These are phyloP conservation scores for Botrytis paeoniae DNA, from an alignment of 2,329 filamentous ascomycete genomes.

Conservation along the genomic window DNA sequence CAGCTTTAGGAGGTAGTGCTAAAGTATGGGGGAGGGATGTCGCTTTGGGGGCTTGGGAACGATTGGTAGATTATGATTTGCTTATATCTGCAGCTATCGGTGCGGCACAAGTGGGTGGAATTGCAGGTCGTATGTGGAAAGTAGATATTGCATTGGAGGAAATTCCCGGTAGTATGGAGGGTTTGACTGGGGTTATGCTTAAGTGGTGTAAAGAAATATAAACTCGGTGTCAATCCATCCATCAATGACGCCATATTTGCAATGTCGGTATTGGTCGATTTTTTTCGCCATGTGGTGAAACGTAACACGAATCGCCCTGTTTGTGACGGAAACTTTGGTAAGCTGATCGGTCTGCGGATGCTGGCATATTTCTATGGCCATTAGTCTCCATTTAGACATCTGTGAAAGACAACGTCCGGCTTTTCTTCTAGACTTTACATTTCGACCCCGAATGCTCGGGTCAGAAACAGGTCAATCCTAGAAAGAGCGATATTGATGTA, in stretches of 20 bases:
- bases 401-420: background rate
- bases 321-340: background rate
- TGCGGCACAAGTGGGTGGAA: constrained; percentile 51
- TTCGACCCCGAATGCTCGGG: background rate
- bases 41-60: constrained; percentile 72
- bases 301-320: constrained; percentile 12
- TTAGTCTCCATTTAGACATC: background rate
- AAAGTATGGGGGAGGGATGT: constrained; percentile 75
- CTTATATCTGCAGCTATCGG: constrained; percentile 65
- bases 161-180: constrained; percentile 61
- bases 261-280: background rate
- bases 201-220: constrained; percentile 75
- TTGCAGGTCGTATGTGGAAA: constrained; percentile 68
- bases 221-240: constrained; percentile 13
- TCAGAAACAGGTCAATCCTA: background rate
- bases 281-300: background rate
- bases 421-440: background rate
- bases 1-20: constrained; percentile 60
- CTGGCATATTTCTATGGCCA: constrained; percentile 1
- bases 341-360: constrained; percentile 11
- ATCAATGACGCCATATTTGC: background rate
- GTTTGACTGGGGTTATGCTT: constrained; percentile 55
- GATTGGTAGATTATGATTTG: constrained; percentile 64
- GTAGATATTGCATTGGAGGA: constrained; percentile 76
- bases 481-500: background rate